Evolutionary conservation across 2,329 filamentous ascomycete genomes (phyloP).

Genomic region (Pyrenochaeta sp.): DNA sequence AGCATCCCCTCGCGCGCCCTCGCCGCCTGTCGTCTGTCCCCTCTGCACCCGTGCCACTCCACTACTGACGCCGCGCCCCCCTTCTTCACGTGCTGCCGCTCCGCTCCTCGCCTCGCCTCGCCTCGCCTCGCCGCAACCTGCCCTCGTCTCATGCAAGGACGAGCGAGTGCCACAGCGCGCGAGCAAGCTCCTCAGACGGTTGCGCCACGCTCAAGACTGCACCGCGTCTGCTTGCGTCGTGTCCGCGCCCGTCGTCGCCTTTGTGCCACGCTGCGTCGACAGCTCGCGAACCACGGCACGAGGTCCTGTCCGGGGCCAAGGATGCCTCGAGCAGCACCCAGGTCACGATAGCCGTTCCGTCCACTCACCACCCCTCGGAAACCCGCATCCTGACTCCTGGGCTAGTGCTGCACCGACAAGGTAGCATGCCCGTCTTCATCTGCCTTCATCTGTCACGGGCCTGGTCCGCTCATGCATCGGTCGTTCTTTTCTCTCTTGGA

Average conservation of each 20-base stretch:
- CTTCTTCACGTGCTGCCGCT: no score
- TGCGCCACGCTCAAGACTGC: no score
- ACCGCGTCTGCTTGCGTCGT: no score
- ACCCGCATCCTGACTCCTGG: constrained; percentile 33
- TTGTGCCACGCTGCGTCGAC: constrained; percentile 21
- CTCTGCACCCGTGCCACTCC: no score
- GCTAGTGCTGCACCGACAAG: constrained; percentile 17
- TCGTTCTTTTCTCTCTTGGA: constrained; percentile 27
- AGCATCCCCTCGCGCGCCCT: no score
- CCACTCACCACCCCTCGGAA: constrained; percentile 12
- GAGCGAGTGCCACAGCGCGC: no score
- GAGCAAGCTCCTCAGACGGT: no score
- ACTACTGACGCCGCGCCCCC: no score
- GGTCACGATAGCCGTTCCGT: constrained; percentile 12
- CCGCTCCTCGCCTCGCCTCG: no score
- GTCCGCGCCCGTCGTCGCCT: constrained; percentile 19
- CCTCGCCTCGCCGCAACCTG: no score
- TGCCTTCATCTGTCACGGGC: constrained; percentile 40
- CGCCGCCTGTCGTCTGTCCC: no score
- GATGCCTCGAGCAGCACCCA: constrained; percentile 1
- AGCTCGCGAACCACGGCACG: constrained; percentile 30
- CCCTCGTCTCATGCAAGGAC: no score
- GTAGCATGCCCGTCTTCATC: constrained; percentile 14
- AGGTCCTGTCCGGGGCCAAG: constrained; percentile 9
- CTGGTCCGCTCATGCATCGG: constrained; percentile 42